Evolutionary conservation across 2,329 filamentous ascomycete genomes (phyloP).

Genomic region (Diaporthe helianthi): DNA sequence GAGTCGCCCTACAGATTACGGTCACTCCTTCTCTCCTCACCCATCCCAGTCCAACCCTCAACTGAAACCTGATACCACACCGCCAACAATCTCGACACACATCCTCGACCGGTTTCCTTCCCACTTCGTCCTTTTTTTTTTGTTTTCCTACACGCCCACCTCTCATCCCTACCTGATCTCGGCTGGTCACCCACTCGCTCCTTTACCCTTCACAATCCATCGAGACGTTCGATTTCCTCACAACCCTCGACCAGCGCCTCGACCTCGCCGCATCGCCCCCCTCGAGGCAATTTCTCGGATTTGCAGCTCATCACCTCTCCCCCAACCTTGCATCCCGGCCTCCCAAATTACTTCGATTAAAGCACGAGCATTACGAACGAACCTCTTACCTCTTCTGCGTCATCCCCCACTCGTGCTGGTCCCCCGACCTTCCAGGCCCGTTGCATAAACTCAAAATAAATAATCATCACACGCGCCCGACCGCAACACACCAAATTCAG

Average conservation of each 20-base stretch:
- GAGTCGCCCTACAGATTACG: conserved; percentile 25
- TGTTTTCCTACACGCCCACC: conserved; percentile 21
- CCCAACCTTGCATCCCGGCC: conserved; percentile 28
- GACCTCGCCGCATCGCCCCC: conserved; percentile 11
- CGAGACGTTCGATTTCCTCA: not conserved
- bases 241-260: not conserved
- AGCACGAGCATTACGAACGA: conserved; percentile 27
- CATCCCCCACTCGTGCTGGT: conserved; percentile 19
- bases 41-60: conserved; percentile 33
- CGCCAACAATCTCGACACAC: conserved; percentile 30
- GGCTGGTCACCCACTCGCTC: conserved; percentile 3
- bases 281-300: conserved; percentile 24
- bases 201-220: conserved; percentile 7
- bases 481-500: conserved; percentile 19
- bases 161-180: conserved; percentile 5
- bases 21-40: conserved; percentile 31
- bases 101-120: conserved; percentile 23
- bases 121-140: conserved; percentile 1
- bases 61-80: conserved; percentile 35
- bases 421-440: not conserved
- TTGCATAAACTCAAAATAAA: conserved; percentile 23
- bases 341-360: conserved; percentile 27
- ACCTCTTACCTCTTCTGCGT: conserved; percentile 10
- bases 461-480: conserved; percentile 12
- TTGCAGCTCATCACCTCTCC: conserved; percentile 18